phyloP scores from a whole-genome alignment of 371 early-diverging fungal species.

The Blakeslea trispora region DNA sequence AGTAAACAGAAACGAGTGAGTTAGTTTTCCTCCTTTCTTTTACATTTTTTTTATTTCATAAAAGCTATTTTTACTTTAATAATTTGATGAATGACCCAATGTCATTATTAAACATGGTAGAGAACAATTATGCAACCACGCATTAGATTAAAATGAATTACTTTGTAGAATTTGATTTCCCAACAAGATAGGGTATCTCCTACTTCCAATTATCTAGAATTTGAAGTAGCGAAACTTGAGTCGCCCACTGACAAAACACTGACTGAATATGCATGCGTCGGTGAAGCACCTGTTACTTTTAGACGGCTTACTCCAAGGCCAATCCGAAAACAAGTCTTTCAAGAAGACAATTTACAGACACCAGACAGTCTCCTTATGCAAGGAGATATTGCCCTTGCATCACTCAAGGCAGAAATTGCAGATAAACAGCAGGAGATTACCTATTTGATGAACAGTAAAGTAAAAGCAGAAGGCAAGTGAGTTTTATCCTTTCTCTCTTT shows the following conservation, averaged over 20 bases:
- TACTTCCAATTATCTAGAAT: not conserved
- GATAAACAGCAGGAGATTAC: constrained; percentile 22
- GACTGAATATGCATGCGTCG: constrained; percentile 2
- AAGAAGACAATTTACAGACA: not conserved
- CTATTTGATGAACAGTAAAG: constrained; percentile 10
- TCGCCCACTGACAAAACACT: constrained; percentile 4
- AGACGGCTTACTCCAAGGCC: not conserved
- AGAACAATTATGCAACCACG: too few relatives aligned
- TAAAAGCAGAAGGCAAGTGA: constrained; percentile 9
- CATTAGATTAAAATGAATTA: too few relatives aligned
- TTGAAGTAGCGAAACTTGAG: not conserved
- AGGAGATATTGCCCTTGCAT: constrained; percentile 10
- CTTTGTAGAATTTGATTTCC: too few relatives aligned
- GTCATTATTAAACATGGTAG: too few relatives aligned
- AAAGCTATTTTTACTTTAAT: too few relatives aligned
- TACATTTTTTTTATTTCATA: too few relatives aligned
- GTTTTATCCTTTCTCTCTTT: not conserved
- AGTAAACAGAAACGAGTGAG: not conserved
- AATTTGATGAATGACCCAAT: too few relatives aligned
- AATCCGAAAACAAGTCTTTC: too few relatives aligned
- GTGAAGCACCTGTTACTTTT: not conserved
- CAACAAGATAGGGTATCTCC: too few relatives aligned
- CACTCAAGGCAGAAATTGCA: constrained; percentile 16
- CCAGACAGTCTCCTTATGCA: constrained; percentile 16
- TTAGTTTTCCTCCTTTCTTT: not conserved